These are phyloP conservation scores for Peronospora belbahrii DNA, from an alignment of 352 stramenopile species.

Conservation along the genomic window DNA sequence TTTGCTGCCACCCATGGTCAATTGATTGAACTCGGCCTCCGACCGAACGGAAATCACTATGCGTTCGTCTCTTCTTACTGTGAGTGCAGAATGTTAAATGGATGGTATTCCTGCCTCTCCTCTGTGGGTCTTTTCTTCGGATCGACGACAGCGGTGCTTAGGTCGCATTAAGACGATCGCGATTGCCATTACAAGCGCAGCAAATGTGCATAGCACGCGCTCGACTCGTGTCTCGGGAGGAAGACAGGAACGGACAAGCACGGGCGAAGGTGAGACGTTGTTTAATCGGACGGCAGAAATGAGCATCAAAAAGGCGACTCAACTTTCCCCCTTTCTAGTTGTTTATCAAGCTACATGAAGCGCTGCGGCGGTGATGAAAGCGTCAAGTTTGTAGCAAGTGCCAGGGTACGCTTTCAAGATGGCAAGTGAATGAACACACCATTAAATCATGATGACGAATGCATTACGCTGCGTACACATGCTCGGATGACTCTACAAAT, in stretches of 20 bases:
- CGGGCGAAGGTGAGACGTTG: slow-evolving; percentile 17
- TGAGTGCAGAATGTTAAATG: slow-evolving; percentile 21
- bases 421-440: too few relatives aligned
- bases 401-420: too few relatives aligned
- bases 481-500: too few relatives aligned
- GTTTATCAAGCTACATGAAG: too few relatives aligned
- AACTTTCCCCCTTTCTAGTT: not conserved
- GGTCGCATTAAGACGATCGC: slow-evolving; percentile 25
- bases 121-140: slow-evolving; percentile 1
- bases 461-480: too few relatives aligned
- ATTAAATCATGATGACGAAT: too few relatives aligned
- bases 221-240: slow-evolving; percentile 6
- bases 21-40: slow-evolving; percentile 2
- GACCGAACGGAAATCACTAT: not conserved
- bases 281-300: slow-evolving; percentile 2
- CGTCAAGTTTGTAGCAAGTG: too few relatives aligned
- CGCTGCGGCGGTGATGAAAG: too few relatives aligned
- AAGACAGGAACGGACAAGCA: slow-evolving; percentile 17
- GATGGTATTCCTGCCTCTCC: slow-evolving; percentile 9
- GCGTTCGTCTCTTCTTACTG: slow-evolving; percentile 3
- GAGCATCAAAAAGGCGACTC: not conserved
- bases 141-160: slow-evolving; percentile 18
- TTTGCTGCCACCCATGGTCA: slow-evolving; percentile 22
- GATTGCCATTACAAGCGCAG: slow-evolving; percentile 13
- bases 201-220: slow-evolving; percentile 17